These are phyloP conservation scores for Leucocoprinus birnbaumii DNA, from an alignment of 768 basidiomycete species.

Conservation along the genomic window DNA sequence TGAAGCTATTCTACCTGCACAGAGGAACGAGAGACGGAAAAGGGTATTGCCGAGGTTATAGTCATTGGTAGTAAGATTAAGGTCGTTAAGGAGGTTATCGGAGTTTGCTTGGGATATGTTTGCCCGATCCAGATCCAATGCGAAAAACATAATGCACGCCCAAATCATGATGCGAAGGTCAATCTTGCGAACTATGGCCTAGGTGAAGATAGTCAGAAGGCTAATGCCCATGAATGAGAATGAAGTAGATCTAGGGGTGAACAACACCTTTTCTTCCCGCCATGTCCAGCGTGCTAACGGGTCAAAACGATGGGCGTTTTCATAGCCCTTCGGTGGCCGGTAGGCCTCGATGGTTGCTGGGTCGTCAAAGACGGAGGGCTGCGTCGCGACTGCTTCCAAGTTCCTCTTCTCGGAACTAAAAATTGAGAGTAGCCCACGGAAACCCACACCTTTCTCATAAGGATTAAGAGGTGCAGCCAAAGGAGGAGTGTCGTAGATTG, in stretches of 20 bases:
- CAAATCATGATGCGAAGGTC: constrained; percentile 55
- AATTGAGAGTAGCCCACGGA: constrained; percentile 25
- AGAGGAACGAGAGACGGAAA: constrained; percentile 29
- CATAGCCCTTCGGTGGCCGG: constrained; percentile 50
- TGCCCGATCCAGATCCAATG: too few species aligned
- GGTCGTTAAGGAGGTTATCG: constrained; percentile 64
- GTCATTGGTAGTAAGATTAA: constrained; percentile 45
- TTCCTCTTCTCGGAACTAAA: constrained; percentile 29
- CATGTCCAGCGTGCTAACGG: constrained; percentile 68
- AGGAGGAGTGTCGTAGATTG: constrained; percentile 18
- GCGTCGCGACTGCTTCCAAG: constrained; percentile 54
- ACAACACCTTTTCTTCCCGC: constrained; percentile 56
- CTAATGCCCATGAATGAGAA: background rate
- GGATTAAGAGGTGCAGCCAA: constrained; percentile 28
- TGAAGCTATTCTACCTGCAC: constrained; percentile 29
- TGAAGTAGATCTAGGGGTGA: background rate
- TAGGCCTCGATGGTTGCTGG: constrained; percentile 46
- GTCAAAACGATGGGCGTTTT: constrained; percentile 65
- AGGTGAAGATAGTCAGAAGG: background rate
- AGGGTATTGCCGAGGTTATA: constrained; percentile 22
- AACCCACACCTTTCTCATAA: constrained; percentile 16
- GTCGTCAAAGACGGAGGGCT: constrained; percentile 62
- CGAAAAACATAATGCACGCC: constrained; percentile 63
- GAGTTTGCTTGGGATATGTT: constrained; percentile 42
- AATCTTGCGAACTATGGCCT: constrained; percentile 56